Base-by-base conservation (phyloP, 805 yeast species). In the Ogataea parapolymorpha region DNA sequence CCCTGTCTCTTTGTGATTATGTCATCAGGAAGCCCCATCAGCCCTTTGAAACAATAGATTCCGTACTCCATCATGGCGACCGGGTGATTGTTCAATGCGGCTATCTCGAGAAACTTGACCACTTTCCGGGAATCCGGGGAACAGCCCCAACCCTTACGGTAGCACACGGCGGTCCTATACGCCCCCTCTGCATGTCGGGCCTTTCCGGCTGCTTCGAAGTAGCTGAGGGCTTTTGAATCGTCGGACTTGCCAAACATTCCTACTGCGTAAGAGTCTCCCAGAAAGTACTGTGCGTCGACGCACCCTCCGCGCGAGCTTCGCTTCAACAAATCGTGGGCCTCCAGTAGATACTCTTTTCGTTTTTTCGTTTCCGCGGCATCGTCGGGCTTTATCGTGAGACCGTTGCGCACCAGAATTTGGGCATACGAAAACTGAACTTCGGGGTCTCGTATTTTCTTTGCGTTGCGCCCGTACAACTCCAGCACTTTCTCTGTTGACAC, bases 41-140 rank as follows among this genome's bases (percentile, higher is more conserved):
- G 72, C 4, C 86, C 80, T 56, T 88, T 78, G 63, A 84, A 93
- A 27, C 88, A 83, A 53, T 90, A 88, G 31, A 87, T 71, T 4
- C 98, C 99, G 49, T 89, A 70, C 59, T 90, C 86, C 67, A 82
- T 85, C 95, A 91, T 88, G 4, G 98, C 96, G n/a, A 95, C 90
- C 0, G 97, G 89, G 62, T 91, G 99, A 56, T 86, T 88, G 59
- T 85, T 83, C 24, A 89, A 75, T 0, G 98, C 95, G 0, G 98
- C 96, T 56, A 80, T 80, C 58, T 84, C 83, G 44, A 88, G 67
- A 59, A 82, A 88, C 51, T 87, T 95, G 6, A 88, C 68, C 1
- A 95, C 89, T 54, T 87, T 83, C 42, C 95, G 75, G 0, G 95
- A 82, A 61, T 93, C 97, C 52, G 93, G 75, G 15, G 87, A 80